Evolutionary conservation across 2,329 filamentous ascomycete species (phyloP).

Genomic region (Chaetoscypha palmicola): DNA sequence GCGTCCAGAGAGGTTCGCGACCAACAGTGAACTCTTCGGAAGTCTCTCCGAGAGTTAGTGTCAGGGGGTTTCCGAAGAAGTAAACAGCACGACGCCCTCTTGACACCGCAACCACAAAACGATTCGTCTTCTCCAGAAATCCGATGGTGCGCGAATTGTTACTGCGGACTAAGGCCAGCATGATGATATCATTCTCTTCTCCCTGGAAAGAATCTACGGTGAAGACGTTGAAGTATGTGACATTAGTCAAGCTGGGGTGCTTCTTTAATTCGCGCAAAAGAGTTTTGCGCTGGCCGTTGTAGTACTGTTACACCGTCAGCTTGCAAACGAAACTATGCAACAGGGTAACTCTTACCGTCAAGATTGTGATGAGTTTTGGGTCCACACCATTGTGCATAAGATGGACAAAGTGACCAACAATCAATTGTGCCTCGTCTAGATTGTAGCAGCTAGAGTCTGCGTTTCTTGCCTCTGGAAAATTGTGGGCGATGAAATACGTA

Average conservation of each 20-base stretch:
- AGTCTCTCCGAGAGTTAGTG: constrained; percentile 29
- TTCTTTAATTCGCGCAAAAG: constrained; percentile 43
- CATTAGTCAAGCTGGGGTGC: constrained; percentile 34
- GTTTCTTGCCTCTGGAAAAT: constrained; percentile 58
- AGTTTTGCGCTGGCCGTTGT: constrained; percentile 71
- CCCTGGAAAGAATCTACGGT: constrained; percentile 90
- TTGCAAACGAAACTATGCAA: neutral
- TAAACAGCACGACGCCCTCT: constrained; percentile 75
- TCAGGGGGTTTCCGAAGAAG: constrained; percentile 69
- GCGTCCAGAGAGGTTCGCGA: constrained; percentile 25
- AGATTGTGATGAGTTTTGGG: constrained; percentile 60
- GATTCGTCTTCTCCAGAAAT: constrained; percentile 60
- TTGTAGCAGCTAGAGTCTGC: constrained; percentile 63
- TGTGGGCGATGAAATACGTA: constrained; percentile 57
- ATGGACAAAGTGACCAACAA: constrained; percentile 65
- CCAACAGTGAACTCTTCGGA: constrained; percentile 11
- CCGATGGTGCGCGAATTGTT: constrained; percentile 54
- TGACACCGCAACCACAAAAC: constrained; percentile 52
- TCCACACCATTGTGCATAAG: constrained; percentile 60
- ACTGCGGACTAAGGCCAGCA: constrained; percentile 75
- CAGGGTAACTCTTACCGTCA: constrained; percentile 43
- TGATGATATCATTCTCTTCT: constrained; percentile 78
- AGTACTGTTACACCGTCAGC: constrained; percentile 47
- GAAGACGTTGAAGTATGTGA: constrained; percentile 48
- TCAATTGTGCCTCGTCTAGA: constrained; percentile 64